A percentile compares a stretch with the other conserved stretches of the same genome.
Conservation (phyloP, 768 basidiomycete species). For the Brasilioporus rufonigricans region DNA sequence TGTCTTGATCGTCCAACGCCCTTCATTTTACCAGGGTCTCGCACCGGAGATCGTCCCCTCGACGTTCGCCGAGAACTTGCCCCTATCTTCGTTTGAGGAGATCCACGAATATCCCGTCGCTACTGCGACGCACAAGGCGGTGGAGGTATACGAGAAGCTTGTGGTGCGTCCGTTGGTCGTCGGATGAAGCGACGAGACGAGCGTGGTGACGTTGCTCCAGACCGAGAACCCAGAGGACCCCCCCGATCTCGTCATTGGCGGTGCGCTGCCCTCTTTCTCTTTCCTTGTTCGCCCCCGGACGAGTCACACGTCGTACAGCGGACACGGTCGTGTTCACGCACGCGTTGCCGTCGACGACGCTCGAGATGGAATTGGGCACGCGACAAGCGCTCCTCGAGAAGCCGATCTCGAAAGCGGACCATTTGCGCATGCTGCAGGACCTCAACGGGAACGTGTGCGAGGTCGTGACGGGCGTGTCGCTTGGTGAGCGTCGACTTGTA, state of each 20-base stretch:
- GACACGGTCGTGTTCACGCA: constrained; percentile 95
- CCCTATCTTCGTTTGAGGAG: constrained; percentile 63
- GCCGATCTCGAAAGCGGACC: constrained; percentile 73
- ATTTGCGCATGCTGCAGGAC: constrained; percentile 83
- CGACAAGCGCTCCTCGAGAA: constrained; percentile 87
- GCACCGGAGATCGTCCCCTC: constrained; percentile 72
- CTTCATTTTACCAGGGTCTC: constrained; percentile 44
- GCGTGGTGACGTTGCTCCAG: constrained; percentile 24
- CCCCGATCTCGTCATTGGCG: constrained; percentile 78
- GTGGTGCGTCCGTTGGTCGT: constrained; percentile 42
- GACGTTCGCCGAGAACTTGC: constrained; percentile 77
- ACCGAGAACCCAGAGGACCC: constrained; percentile 59
- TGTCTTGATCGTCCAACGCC: background rate
- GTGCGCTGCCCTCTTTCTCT: constrained; percentile 39
- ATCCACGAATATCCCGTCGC: constrained; percentile 73
- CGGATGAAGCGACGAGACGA: no score
- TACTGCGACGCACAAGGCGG: constrained; percentile 76
- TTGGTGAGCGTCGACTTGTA: constrained; percentile 51
- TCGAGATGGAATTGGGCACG: constrained; percentile 38
- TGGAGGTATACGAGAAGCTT: constrained; percentile 86
- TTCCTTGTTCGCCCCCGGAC: no score
- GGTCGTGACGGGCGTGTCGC: constrained; percentile 86
- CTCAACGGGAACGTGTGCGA: constrained; percentile 86
- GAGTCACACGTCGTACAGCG: constrained; percentile 38
- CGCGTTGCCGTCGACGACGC: constrained; percentile 55